Evolutionary conservation across 225 moss, liverwort and hornwort genomes (phyloP), one percentile per base, ranked within the genome.

Genomic region (Polytrichum formosum): DNA sequence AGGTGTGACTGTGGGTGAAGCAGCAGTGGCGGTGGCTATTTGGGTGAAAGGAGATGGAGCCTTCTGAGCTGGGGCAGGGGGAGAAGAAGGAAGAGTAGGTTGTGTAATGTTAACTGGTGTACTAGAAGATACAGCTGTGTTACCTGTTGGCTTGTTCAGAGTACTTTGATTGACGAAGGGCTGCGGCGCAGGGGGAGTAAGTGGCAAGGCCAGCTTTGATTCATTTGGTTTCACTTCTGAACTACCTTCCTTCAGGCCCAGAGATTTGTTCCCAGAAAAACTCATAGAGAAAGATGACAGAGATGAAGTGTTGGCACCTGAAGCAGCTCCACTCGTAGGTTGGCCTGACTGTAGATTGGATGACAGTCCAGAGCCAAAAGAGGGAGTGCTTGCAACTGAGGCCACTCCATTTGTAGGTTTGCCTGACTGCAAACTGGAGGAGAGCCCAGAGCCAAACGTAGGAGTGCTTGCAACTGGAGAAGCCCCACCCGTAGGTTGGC

Each of bases 161-260:
- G 37, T 21, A 61, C 37, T 76, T 73, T 69, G 80, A 59, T 62
- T 72, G 71, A 54, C 68, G 56, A 63, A 37, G 68, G 68, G 53
- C 29, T 72, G 74, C 0, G 46, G 46, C 30, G 54, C 64, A 18
- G 74, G 72, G 73, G 80, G 74, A 56, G 76, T 81, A 61, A 84
- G 74, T 31, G 77, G 77, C 79, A 75, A 70, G 72, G 77, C 25
- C 61, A 72, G 73, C 73, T 82, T 87, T 56, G 63, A 62, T 55
- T 77, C 84, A 54, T 79, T 84, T 65, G 74, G 74, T 67, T 77
- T 67, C 67, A 65, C 59, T 56, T 63, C 77, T 64, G 62, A 20
- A 53, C 73, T 77, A 58, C 53, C 75, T 77, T 81, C 87, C 64
- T 53, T 70, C 29, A 67, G 71, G 65, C 59, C 72, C 53, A 37